phyloP scores from a whole-genome alignment of 2,329 filamentous ascomycete genomes.

The Phaeomoniella chlamydospora region DNA sequence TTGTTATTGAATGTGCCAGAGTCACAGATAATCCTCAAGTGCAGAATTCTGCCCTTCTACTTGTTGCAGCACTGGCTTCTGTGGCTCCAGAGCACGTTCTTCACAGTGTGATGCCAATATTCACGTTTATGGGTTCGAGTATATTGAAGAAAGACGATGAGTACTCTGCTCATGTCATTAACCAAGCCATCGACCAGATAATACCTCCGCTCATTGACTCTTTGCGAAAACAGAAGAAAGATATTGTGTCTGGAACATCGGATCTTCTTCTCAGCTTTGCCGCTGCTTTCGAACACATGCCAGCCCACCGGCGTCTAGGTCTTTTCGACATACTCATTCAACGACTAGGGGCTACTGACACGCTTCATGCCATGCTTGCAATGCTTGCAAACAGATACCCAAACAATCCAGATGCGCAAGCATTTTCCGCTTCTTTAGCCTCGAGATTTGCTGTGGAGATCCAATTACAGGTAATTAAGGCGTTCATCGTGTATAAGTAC shows the following conservation, averaged over 20 bases:
- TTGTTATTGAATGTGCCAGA: slow-evolving; percentile 87
- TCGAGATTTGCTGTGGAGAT: slow-evolving; percentile 56
- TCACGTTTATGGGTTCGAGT: slow-evolving; percentile 92
- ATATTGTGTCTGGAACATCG: slow-evolving; percentile 66
- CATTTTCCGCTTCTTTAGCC: slow-evolving; percentile 63
- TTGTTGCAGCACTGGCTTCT: slow-evolving; percentile 75
- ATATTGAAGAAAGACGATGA: slow-evolving; percentile 88
- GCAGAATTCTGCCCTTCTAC: slow-evolving; percentile 76
- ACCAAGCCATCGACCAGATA: slow-evolving; percentile 84
- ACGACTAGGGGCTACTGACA: slow-evolving; percentile 73
- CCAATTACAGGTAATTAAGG: too few species aligned
- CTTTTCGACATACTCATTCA: slow-evolving; percentile 75
- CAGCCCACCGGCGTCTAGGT: slow-evolving; percentile 65
- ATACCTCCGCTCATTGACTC: slow-evolving; percentile 83
- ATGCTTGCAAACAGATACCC: slow-evolving; percentile 87
- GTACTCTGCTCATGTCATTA: slow-evolving; percentile 91
- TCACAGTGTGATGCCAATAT: slow-evolving; percentile 97
- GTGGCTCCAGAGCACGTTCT: slow-evolving; percentile 83
- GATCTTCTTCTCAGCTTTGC: slow-evolving; percentile 93
- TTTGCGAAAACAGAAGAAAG: slow-evolving; percentile 61
- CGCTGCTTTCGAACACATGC: slow-evolving; percentile 91
- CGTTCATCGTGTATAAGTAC: too few species aligned
- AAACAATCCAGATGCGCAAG: slow-evolving; percentile 55
- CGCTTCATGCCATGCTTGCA: slow-evolving; percentile 72
- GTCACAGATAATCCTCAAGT: slow-evolving; percentile 85